Evolutionary conservation across 2,329 filamentous ascomycete genomes (phyloP).

Genomic region (Albifimbria verrucaria): DNA sequence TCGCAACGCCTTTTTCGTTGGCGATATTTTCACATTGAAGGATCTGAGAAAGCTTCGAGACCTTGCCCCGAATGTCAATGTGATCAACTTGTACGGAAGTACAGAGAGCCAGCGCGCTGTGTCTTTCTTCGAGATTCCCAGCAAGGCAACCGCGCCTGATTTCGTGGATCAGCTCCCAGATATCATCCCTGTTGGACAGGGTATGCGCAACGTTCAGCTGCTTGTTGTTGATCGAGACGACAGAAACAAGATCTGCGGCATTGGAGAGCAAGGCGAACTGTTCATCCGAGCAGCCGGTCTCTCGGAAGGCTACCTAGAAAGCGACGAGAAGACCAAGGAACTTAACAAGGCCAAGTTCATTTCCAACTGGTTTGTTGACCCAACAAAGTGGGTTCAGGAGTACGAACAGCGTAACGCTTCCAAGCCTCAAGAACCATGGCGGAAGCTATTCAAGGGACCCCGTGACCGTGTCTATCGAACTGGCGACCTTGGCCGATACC

Average conservation of each 20-base stretch:
- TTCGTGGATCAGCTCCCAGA: slow-evolving; percentile 52
- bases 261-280: slow-evolving; percentile 83
- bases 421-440: slow-evolving; percentile 68
- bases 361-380: slow-evolving; percentile 81
- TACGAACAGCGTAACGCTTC: slow-evolving; percentile 55
- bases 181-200: slow-evolving; percentile 76
- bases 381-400: slow-evolving; percentile 55
- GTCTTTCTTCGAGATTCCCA: slow-evolving; percentile 77
- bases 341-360: slow-evolving; percentile 67
- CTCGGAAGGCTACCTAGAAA: slow-evolving; percentile 68
- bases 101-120: slow-evolving; percentile 83
- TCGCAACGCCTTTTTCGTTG: slow-evolving; percentile 84
- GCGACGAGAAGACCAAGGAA: slow-evolving; percentile 48
- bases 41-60: slow-evolving; percentile 76
- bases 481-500: neutral
- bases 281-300: slow-evolving; percentile 79
- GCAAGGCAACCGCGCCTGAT: slow-evolving; percentile 56
- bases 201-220: slow-evolving; percentile 87
- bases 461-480: slow-evolving; percentile 49
- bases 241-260: slow-evolving; percentile 64
- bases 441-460: slow-evolving; percentile 73
- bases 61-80: slow-evolving; percentile 70
- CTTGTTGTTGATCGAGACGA: slow-evolving; percentile 74
- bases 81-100: slow-evolving; percentile 71
- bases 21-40: slow-evolving; percentile 80